phyloP scores from a whole-genome alignment of 139 green algal genomes.

The Zygnema cylindricum region DNA sequence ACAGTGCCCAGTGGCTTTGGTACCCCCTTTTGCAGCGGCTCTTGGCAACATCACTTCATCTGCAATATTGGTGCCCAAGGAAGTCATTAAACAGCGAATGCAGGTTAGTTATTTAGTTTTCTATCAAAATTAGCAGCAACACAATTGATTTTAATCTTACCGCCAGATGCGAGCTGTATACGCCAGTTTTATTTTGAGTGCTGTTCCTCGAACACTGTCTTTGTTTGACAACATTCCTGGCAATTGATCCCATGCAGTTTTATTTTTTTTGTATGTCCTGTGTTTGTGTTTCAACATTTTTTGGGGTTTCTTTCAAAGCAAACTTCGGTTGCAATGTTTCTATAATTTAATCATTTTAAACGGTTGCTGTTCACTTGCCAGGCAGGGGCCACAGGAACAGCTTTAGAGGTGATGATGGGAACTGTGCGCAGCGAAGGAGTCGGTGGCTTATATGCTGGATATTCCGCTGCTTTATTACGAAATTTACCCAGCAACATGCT shows the following conservation, averaged over 20 bases:
- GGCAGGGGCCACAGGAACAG: conserved; percentile 46
- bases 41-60: conserved; percentile 64
- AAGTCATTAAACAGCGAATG: conserved; percentile 67
- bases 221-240: too few relatives aligned
- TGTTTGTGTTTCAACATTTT: too few relatives aligned
- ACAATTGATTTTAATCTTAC: neutral
- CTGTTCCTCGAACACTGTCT: too few relatives aligned
- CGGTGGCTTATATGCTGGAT: conserved; percentile 89
- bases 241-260: too few relatives aligned
- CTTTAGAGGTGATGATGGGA: conserved; percentile 69
- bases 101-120: conserved; percentile 25
- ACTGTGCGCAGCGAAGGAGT: conserved; percentile 83
- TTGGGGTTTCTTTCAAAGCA: too few relatives aligned
- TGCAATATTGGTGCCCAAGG: conserved; percentile 61
- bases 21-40: conserved; percentile 60
- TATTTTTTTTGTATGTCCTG: too few relatives aligned
- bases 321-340: too few relatives aligned
- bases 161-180: too few relatives aligned
- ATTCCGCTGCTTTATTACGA: conserved; percentile 92
- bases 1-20: conserved; percentile 13
- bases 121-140: neutral
- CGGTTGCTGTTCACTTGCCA: conserved; percentile 10
- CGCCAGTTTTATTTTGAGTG: too few relatives aligned
- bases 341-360: conserved; percentile 9
- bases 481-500: conserved; percentile 98